Evolutionary conservation across 441 rosid species (phyloP), one percentile per base, ranked within the genome.

Genomic region (Croton setiger): DNA sequence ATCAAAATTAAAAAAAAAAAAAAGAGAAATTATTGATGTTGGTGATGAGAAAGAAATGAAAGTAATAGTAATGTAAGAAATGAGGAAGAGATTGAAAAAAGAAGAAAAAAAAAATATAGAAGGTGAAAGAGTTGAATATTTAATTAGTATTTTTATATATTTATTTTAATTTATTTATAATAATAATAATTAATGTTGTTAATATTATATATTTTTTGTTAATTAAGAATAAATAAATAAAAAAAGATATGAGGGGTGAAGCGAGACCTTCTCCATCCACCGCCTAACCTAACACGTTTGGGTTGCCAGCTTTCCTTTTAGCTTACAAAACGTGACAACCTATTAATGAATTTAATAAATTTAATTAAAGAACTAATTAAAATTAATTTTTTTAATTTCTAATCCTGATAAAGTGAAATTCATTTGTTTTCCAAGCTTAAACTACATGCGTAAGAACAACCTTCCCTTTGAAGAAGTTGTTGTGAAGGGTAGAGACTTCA

Each of bases 281-380:
- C 75, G 68, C 15, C 69, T 12, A 11, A 72, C 76, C 77, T 52
- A 67, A 67, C 82, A 60, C 71, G 68, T 62, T 61, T 17, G 69
- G 51, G 64, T 9, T 20, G 65, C 23, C 56, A 27, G 27, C 75
- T 20, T 43, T 35, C 41, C 39, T 33, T 52, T 20, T 35, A 48
- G 9, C 8, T 27, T 31, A 4, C 47, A 9, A 31, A 63, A 63
- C 73, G 66, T 73, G 76, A n/a, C n/a, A n/a, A n/a, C n/a, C n/a
- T n/a, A n/a, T n/a, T n/a, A n/a, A n/a, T n/a, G n/a, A n/a, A n/a
- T n/a, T n/a, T n/a, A n/a, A n/a, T n/a, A n/a, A n/a, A n/a, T n/a
- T n/a, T n/a, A n/a, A n/a, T n/a, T n/a, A n/a, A n/a, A n/a, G n/a
- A n/a, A n/a, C n/a, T n/a, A n/a, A n/a, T n/a, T n/a, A n/a, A n/a